Base-by-base conservation (phyloP, 108 stramenopile species). In the Asterionellopsis glacialis region DNA sequence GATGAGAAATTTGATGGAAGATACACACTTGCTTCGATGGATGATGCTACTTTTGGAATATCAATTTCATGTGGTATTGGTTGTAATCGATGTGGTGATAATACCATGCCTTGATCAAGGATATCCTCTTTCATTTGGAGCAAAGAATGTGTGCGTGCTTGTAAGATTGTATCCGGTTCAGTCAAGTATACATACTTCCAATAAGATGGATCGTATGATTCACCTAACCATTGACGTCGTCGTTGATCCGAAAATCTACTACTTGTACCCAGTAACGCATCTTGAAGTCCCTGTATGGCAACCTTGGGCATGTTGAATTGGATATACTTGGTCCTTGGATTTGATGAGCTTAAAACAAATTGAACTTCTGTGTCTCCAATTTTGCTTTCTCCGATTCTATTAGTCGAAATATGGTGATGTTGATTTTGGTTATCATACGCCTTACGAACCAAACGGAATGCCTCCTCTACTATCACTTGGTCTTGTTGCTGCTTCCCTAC, bases 181-280 rank as follows among this genome's bases (percentile, higher is more conserved):
- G 76, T 72, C 10, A 77, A 50, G 48, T 63, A 77, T 10, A 77
- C 50, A 38, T 77, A 75, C 42, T 70, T 63, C 70, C 73, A 82
- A 18, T 63, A 41, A 14, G 9, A 41, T 27, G 28, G 18, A 33
- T 33, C 7, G 7, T 33, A 7, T 47, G 45, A 21, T 21, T 68
- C 23, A 58, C 75, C 75, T 15, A 77, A 38, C 80, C 73, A 76
- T 25, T 57, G 44, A 11, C 55, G 1, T 21, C 11, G 13, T 26
- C 38, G 28, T 15, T 67, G 41, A 5, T 33, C 33, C 5, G 33
- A 5, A 33, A 33, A 33, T 33, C 33, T 33, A 7, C 33, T 33
- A 33, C 7, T 33, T 47, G n/a, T 13, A 0, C 11, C 19, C 11
- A 18, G 18, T 16, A 81, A 50, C 14, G 68, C 80, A 21, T 48